A percentile compares a stretch with the other conserved stretches of the same genome.
Conservation (phyloP, 2,329 filamentous ascomycete species). For the Acrodontium crateriforme region DNA sequence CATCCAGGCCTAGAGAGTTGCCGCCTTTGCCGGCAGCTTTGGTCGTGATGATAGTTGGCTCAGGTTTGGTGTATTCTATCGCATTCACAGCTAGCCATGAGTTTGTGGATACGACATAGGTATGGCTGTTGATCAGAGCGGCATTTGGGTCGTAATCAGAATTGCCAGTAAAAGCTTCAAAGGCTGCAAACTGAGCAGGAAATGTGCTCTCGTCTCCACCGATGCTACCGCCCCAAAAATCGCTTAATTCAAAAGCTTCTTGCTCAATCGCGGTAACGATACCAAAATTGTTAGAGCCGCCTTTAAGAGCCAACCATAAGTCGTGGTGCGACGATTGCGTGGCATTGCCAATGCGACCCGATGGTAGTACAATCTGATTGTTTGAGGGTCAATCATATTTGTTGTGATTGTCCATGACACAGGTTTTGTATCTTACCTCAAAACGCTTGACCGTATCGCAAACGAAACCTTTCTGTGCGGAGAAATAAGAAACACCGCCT, state of each 20-base stretch:
- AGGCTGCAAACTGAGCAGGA: constrained; percentile 4
- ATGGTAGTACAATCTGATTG: constrained; percentile 24
- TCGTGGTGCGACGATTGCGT: constrained; percentile 28
- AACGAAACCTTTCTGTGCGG: constrained; percentile 8
- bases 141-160: constrained; percentile 12
- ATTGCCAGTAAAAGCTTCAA: constrained; percentile 6
- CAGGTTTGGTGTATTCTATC: neutral
- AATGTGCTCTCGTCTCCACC: neutral
- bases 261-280: constrained; percentile 15
- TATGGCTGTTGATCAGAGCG: constrained; percentile 8
- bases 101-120: constrained; percentile 7
- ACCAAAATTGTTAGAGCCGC: constrained; percentile 6
- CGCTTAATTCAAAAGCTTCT: constrained; percentile 8
- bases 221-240: constrained; percentile 10
- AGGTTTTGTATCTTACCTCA: constrained; percentile 4
- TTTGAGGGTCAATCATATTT: constrained; percentile 15
- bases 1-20: constrained; percentile 8
- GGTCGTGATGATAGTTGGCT: neutral
- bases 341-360: constrained; percentile 24
- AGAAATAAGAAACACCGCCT: constrained; percentile 13
- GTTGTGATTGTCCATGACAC: neutral
- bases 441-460: constrained; percentile 12
- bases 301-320: constrained; percentile 10
- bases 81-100: neutral
- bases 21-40: neutral